Base-by-base conservation (phyloP, 2,329 filamentous ascomycete species). In the Talaromyces marneffei region DNA sequence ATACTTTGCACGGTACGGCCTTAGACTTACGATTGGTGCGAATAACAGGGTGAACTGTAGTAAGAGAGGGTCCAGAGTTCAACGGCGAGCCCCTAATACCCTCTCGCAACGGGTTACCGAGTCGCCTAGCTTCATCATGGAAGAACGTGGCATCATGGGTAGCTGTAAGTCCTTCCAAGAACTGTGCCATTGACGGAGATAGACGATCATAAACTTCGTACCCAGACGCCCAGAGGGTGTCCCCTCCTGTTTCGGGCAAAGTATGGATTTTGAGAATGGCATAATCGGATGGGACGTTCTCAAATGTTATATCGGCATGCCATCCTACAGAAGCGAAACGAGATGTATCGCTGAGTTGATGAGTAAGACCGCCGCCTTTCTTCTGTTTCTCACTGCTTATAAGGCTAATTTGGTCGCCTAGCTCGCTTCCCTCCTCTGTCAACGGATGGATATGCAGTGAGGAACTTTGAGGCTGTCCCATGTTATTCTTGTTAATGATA, bases 361-460 rank as follows among this genome's bases (percentile, higher is more conserved):
- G 60, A 5, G 60, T 62, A 12, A 62, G 60, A n/a, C 60, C 79
- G 66, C 80, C 79, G 29, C 80, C 78, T 70, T 83, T 82, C 74
- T 82, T 80, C 68, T 83, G 77, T 75, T 82, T 80, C 70, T 82
- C 79, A 56, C 79, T 80, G 60, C 79, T 82, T 69, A 85, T 85
- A 59, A 84, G 80, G 59, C 77, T 81, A 64, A 85, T 80, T 68
- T 85, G 78, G 66, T 84, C 81, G 37, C 81, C 80, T 0, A 82
- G 74, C 65, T 84, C 80, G 61, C 78, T 80, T 20, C 77, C 78
- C 64, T 81, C 79, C 63, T 84, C 80, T 0, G 79, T 80, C 27
- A 85, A 66, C 5, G 83, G 82, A 64, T 85, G 83, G 7, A 84
- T 77, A 61, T 85, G 83, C 25, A 85, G 74, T 2, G 74, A 73